Evolutionary conservation across 1,284 basidiomycete species (phyloP).

Genomic region (Tremellales sp.): DNA sequence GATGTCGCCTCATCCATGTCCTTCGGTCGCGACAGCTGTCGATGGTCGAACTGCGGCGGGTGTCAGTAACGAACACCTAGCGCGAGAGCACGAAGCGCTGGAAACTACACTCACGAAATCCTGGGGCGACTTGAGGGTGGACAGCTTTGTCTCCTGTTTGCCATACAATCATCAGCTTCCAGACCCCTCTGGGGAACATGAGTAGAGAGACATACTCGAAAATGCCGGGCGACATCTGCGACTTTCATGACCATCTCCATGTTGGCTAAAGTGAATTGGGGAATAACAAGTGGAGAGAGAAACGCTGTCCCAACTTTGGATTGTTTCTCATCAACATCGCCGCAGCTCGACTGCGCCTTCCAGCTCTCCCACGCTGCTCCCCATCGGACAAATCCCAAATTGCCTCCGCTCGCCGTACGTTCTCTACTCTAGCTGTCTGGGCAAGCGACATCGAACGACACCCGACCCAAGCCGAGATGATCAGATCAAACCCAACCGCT

Average conservation of each 20-base stretch:
- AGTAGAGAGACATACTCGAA: slow-evolving; percentile 22
- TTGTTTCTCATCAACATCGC: background rate
- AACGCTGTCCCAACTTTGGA: background rate
- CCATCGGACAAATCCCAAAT: background rate
- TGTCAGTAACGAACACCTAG: background rate
- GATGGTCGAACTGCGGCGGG: slow-evolving; percentile 65
- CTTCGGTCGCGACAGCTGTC: slow-evolving; percentile 69
- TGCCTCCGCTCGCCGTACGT: background rate
- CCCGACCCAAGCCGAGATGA: slow-evolving; percentile 35
- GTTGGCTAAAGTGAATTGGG: background rate
- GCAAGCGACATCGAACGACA: too few relatives aligned
- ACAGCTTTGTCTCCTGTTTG: slow-evolving; percentile 33
- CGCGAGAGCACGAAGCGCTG: background rate
- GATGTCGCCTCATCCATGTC: slow-evolving; percentile 60
- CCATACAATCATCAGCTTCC: slow-evolving; percentile 6
- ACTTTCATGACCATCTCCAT: slow-evolving; percentile 34
- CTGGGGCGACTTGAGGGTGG: slow-evolving; percentile 33
- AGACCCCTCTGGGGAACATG: background rate
- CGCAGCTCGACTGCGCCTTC: background rate
- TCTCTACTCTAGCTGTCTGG: too few relatives aligned
- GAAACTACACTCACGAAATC: slow-evolving; percentile 42
- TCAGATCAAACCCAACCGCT: slow-evolving; percentile 44
- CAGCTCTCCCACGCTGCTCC: background rate
- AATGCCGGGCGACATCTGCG: slow-evolving; percentile 22
- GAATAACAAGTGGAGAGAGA: too few relatives aligned